Percentiles rank a stretch among this genome's conserved stretches.
Conservation (phyloP, 768 basidiomycete species). For the Boletus subparvulus region DNA sequence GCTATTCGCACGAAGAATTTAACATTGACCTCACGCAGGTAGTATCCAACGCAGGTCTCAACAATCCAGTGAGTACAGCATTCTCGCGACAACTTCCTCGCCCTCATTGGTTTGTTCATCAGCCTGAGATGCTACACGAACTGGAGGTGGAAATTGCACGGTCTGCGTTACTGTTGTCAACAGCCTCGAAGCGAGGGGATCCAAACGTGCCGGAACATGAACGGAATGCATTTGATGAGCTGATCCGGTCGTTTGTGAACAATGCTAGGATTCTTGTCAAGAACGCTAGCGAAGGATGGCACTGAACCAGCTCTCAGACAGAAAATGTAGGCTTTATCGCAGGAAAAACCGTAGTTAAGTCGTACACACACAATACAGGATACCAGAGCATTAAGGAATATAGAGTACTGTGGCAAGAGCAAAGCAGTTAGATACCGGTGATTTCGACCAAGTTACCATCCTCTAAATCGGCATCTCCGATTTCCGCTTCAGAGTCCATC, state of each 20-base stretch:
- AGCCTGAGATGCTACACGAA: slow-evolving; percentile 75
- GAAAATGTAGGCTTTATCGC: not conserved
- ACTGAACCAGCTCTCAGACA: slow-evolving; percentile 4
- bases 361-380: slow-evolving; percentile 1
- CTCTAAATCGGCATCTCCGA: slow-evolving; percentile 69
- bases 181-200: slow-evolving; percentile 69
- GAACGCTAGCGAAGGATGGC: slow-evolving; percentile 63
- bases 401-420: slow-evolving; percentile 7
- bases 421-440: slow-evolving; percentile 46
- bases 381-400: slow-evolving; percentile 12
- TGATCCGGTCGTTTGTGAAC: slow-evolving; percentile 90
- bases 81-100: not conserved
- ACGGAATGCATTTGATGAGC: slow-evolving; percentile 80
- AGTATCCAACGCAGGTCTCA: slow-evolving; percentile 49
- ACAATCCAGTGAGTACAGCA: slow-evolving; percentile 46
- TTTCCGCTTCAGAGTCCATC: slow-evolving; percentile 56
- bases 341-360: slow-evolving; percentile 1
- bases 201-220: slow-evolving; percentile 59
- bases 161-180: slow-evolving; percentile 65
- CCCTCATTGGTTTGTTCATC: slow-evolving; percentile 3
- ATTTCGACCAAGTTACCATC: slow-evolving; percentile 82
- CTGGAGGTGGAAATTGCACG: slow-evolving; percentile 87
- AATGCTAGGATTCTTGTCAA: slow-evolving; percentile 87
- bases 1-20: slow-evolving; percentile 93
- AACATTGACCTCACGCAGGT: slow-evolving; percentile 94